Base-by-base conservation (phyloP, 1,139 yeast species). In the Candida glucosophila region DNA sequence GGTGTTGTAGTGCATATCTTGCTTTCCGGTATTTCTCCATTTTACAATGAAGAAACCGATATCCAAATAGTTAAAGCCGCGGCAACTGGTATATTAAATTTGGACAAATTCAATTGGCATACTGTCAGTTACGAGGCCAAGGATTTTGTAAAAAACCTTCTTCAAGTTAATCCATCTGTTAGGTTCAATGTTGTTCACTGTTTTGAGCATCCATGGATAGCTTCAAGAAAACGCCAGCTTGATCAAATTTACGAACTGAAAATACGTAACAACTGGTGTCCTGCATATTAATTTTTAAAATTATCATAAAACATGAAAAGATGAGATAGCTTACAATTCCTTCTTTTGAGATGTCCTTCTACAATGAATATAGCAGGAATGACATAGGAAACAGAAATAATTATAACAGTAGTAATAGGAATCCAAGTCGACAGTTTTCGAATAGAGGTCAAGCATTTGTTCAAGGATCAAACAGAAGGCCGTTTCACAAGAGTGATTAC, bases 1-100 rank as follows among this genome's bases (percentile, higher is more conserved):
- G 85, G 83, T 0, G 64, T 77, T 0, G 63, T 76, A 13, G 41
- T 64, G 3, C 75, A 73, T 45, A 69, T 76, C 11, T 50, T 77
- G 47, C 44, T 59, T 7, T 65, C 70, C 19, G 82, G 81, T 0
- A 56, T 73, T 2, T 74, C 82, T 0, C 82, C 83, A 4, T 75
- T 76, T 40, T 71, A 66, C 39, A 40, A 54, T 12, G 58, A 55
- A 23, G 58, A 55, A 24, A 39, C 39, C 10, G 44, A 47, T 16
- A n/a, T n/a, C n/a, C n/a, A n/a, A n/a, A 61, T 63, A 51, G 30
- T 69, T 58, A 2, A 51, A 44, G 28, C 55, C 26, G 67, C 68
- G 1, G 52, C 49, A 24, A 26, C 25, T 5, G 75, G 76, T 0
- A 42, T 40, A n/a, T 40, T 72, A 14, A 48, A 60, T 29, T 49